Percentiles rank a stretch among this genome's conserved stretches.
Conservation (phyloP, 441 rosid species). For the Lepidium campestre region DNA sequence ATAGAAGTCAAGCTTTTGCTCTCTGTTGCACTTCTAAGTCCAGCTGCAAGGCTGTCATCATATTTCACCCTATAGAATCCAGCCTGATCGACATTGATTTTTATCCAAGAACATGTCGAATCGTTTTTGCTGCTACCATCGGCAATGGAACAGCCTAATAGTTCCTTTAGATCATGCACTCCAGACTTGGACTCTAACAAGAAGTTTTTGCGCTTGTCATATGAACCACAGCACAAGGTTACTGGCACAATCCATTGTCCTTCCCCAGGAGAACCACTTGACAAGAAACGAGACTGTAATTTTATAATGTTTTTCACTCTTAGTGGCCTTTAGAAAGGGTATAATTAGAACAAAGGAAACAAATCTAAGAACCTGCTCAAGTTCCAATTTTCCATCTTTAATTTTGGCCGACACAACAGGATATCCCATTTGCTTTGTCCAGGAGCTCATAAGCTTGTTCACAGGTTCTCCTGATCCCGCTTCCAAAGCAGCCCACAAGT, state of each 20-base stretch:
- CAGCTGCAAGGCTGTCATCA: slow-evolving; percentile 69
- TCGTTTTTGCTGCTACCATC: slow-evolving; percentile 13
- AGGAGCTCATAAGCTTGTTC: slow-evolving; percentile 80
- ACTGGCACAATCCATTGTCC: slow-evolving; percentile 96
- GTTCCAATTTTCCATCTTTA: slow-evolving; percentile 67
- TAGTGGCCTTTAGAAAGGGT: background rate
- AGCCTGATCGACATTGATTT: slow-evolving; percentile 74
- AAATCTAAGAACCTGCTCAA: slow-evolving; percentile 66
- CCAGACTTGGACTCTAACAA: slow-evolving; percentile 62
- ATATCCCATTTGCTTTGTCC: slow-evolving; percentile 91
- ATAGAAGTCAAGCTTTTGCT: slow-evolving; percentile 52
- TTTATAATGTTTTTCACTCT: background rate
- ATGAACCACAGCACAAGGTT: slow-evolving; percentile 73
- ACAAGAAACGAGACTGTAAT: slow-evolving; percentile 77
- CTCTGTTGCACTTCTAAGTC: slow-evolving; percentile 70
- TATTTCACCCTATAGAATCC: slow-evolving; percentile 95
- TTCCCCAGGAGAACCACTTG: slow-evolving; percentile 73
- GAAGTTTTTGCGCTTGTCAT: slow-evolving; percentile 60
- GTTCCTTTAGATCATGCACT: slow-evolving; percentile 41
- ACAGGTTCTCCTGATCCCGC: slow-evolving; percentile 88
- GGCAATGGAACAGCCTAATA: slow-evolving; percentile 29
- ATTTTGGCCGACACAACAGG: slow-evolving; percentile 78
- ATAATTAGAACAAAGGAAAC: background rate
- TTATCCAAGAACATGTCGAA: slow-evolving; percentile 49
- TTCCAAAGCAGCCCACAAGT: slow-evolving; percentile 87